Percentiles rank a stretch among this genome's conserved stretches.
Evolutionary conservation across 2,329 filamentous ascomycete species (phyloP).

Genomic region (Aspergillus ustus): DNA sequence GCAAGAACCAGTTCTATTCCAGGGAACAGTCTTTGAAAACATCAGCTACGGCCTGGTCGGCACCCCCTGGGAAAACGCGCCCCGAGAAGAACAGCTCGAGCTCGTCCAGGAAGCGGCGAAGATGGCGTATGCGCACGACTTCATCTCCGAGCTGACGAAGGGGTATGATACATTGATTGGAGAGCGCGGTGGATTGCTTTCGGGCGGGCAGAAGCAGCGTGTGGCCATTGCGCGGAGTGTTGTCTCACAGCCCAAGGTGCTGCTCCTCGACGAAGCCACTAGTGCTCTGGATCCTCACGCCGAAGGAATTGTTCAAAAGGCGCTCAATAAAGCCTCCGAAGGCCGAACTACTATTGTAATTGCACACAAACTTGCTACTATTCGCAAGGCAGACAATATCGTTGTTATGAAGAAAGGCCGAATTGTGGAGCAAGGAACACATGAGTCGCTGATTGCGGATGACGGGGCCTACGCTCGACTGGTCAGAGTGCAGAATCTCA

Average conservation of each 20-base stretch:
- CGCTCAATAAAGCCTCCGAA: conserved; percentile 82
- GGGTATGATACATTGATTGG: conserved; percentile 95
- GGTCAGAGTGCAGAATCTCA: conserved; percentile 85
- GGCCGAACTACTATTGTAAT: conserved; percentile 95
- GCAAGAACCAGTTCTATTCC: conserved; percentile 90
- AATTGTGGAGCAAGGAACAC: conserved; percentile 90
- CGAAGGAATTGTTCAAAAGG: conserved; percentile 91
- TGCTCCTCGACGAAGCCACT: conserved; percentile 93
- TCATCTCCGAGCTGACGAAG: conserved; percentile 79
- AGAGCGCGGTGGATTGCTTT: conserved; percentile 88
- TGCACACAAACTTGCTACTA: conserved; percentile 91
- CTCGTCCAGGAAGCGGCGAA: conserved; percentile 80
- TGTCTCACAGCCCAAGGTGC: conserved; percentile 86
- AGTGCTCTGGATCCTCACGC: conserved; percentile 95
- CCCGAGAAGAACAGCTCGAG: conserved; percentile 69
- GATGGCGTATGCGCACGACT: conserved; percentile 93
- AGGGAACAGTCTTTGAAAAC: conserved; percentile 85
- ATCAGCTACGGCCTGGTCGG: conserved; percentile 91
- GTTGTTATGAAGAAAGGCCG: conserved; percentile 84
- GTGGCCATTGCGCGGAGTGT: conserved; percentile 92
- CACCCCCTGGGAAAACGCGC: conserved; percentile 71
- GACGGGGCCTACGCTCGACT: conserved; percentile 79
- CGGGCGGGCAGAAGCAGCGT: conserved; percentile 94
- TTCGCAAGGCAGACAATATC: conserved; percentile 93
- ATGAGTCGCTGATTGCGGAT: conserved; percentile 74